Evolutionary conservation across 2,329 filamentous ascomycete species (phyloP).

Genomic region (Aspergillus fructus): DNA sequence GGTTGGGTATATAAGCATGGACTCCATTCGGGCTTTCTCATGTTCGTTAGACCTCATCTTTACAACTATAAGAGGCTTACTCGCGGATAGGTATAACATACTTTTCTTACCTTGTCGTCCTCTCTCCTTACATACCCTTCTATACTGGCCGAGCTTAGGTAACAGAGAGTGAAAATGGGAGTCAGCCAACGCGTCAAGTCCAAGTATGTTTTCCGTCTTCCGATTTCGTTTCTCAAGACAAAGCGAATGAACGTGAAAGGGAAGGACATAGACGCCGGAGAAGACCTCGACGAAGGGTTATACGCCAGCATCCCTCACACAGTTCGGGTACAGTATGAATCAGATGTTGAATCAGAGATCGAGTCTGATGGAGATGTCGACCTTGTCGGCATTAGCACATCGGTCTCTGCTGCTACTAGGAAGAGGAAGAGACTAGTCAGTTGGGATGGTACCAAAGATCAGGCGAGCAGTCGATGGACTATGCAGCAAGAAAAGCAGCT

Average conservation of each 20-base stretch:
- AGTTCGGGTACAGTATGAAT: conserved; percentile 1
- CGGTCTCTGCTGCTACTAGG: background rate
- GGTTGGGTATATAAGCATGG: background rate
- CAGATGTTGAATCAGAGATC: background rate
- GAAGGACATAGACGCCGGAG: background rate
- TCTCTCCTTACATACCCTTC: background rate
- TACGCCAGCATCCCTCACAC: background rate
- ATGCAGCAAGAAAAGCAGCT: conserved; percentile 30
- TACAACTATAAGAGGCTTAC: background rate
- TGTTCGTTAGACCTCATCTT: background rate
- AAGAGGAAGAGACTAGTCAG: conserved; percentile 22
- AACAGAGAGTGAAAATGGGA: conserved; percentile 16
- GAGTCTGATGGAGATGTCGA: background rate
- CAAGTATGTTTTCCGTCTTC: conserved; percentile 20
- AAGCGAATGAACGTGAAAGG: conserved; percentile 17
- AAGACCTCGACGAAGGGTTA: conserved; percentile 1
- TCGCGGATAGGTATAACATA: background rate
- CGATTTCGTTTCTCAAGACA: conserved; percentile 19
- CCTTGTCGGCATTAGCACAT: background rate
- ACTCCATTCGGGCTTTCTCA: background rate
- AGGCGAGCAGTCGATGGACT: conserved; percentile 27
- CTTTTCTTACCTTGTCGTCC: background rate
- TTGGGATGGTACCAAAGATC: conserved; percentile 30
- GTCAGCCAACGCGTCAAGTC: conserved; percentile 21
- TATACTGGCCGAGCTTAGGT: background rate